Evolutionary conservation across 1,284 basidiomycete genomes (phyloP), one percentile per base, ranked within the genome.

Genomic region (Afroboletus lepidellus): DNA sequence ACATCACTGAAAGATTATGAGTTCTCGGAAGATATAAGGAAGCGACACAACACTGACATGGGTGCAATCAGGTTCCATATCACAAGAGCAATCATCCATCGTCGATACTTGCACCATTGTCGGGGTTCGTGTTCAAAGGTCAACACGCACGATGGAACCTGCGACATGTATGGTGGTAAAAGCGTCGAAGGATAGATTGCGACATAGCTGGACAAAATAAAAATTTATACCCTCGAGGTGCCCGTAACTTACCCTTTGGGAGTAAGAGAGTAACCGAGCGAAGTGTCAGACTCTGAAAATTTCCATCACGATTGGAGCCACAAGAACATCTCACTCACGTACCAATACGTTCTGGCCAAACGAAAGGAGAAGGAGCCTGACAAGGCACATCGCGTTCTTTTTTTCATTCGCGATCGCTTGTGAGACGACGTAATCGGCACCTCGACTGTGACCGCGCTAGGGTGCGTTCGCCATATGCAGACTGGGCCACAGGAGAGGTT

Each of bases 51-150:
- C 15, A 57, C 62, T 13, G n/a, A 64, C 63, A 64, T 42, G 2
- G 55, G 64, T 33, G 63, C 62, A 21, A 65, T 59, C 38, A 66
- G 32, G 48, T 65, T 65, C 57, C 56, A 61, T 50, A 64, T 58
- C 1, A 64, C 55, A 32, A 62, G 51, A 18, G 61, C 55, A 34
- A 67, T 41, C 44, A 24, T 47, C 62, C 62, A 66, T 49, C 60
- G 57, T 46, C 57, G 55, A 55, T 55, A 50, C 27, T 59, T 65
- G 58, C 55, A 61, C 63, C 63, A 65, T 46, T 60, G 50, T 27
- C 54, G 54, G 29, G 63, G 65, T 55, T 67, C 63, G 52, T 62
- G 50, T 46, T 58, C 57, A 15, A 50, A 54, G 27, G 52, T 53
- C 41, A 56, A 47, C 16, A 51, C 27, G 25, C 45, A 64, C 48